phyloP scores from a whole-genome alignment of 345 rosid species.

The Citrus cavaleriei region DNA sequence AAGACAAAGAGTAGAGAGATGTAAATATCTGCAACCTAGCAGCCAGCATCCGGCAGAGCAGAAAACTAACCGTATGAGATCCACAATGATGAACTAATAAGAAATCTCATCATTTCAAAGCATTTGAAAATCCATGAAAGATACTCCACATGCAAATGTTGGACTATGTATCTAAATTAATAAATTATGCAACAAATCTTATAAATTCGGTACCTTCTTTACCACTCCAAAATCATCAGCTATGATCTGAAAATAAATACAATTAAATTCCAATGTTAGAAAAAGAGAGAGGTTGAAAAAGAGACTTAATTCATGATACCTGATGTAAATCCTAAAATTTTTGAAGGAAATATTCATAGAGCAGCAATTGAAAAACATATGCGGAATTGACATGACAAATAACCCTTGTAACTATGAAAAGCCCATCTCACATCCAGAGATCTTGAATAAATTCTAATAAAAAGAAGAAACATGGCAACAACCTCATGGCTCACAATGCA shows the following conservation, averaged over 20 bases:
- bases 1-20: background rate
- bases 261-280: constrained; percentile 14
- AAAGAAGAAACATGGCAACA: background rate
- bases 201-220: constrained; percentile 60
- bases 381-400: background rate
- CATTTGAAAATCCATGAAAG: background rate
- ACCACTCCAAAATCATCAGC: constrained; percentile 81
- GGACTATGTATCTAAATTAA: background rate
- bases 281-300: background rate
- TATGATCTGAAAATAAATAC: constrained; percentile 58
- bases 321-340: background rate
- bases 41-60: background rate
- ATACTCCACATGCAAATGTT: background rate
- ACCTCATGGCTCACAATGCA: background rate
- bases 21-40: background rate
- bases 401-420: background rate
- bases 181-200: background rate
- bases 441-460: background rate
- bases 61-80: background rate
- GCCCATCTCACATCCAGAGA: background rate
- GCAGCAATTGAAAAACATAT: background rate
- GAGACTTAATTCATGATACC: background rate
- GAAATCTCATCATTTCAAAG: background rate
- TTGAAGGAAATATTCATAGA: background rate
- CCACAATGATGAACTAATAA: background rate